phyloP scores from a whole-genome alignment of 1,284 basidiomycete species.

The Pseudomicrostroma phylloplanum region DNA sequence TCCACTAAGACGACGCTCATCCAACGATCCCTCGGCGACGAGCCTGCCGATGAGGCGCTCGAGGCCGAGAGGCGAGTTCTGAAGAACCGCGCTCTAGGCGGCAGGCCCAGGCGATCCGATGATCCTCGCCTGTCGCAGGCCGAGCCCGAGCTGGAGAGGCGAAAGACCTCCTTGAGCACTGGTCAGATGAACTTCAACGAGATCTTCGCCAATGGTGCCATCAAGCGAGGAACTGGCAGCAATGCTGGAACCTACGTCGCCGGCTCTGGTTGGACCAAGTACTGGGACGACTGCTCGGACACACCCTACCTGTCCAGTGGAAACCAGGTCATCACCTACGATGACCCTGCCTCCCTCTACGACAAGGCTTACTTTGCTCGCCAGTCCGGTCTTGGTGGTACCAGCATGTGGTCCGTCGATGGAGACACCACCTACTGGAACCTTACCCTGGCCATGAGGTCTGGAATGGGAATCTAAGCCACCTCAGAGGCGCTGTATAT shows the following conservation, averaged over 20 bases:
- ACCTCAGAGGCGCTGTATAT: not conserved
- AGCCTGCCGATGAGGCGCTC: not conserved
- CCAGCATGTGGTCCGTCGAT: constrained; percentile 37
- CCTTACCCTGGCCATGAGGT: constrained; percentile 24
- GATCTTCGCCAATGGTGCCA: constrained; percentile 27
- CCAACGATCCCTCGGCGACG: constrained; percentile 1
- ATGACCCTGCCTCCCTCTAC: constrained; percentile 33
- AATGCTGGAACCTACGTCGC: constrained; percentile 16
- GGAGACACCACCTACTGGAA: constrained; percentile 31
- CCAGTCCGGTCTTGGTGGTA: constrained; percentile 31
- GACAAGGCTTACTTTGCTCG: constrained; percentile 38
- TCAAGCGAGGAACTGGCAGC: constrained; percentile 11
- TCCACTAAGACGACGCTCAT: constrained; percentile 16
- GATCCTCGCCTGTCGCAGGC: not conserved
- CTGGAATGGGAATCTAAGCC: constrained; percentile 18
- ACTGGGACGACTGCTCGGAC: constrained; percentile 43
- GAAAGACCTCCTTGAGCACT: constrained; percentile 14
- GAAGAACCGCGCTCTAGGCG: not conserved
- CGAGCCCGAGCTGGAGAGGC: not conserved
- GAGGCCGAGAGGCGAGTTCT: not conserved
- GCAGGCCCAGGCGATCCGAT: not conserved
- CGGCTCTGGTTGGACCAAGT: constrained; percentile 27
- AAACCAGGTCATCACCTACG: constrained; percentile 32
- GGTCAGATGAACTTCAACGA: constrained; percentile 36
- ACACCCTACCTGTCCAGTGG: constrained; percentile 36